These are phyloP conservation scores for Phytophthora pistaciae DNA, from an alignment of 352 stramenopile genomes.

Conservation along the genomic window DNA sequence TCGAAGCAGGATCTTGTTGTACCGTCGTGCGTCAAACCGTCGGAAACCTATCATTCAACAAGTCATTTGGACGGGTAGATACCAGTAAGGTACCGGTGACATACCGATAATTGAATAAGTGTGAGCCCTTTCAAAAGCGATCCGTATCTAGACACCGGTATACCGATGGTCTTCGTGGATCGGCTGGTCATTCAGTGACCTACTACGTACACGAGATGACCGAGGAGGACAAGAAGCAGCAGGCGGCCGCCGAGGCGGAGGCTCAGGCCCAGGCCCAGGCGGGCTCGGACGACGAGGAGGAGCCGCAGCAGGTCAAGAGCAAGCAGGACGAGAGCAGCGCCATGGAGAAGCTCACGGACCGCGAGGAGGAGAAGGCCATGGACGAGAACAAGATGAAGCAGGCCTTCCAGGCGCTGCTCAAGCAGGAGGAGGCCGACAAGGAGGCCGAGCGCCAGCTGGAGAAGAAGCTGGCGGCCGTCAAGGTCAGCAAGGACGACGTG, in stretches of 20 bases:
- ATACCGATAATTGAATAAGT: background rate
- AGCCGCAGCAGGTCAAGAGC: constrained; percentile 74
- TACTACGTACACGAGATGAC: background rate
- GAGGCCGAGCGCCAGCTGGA: constrained; percentile 80
- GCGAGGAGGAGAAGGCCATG: constrained; percentile 89
- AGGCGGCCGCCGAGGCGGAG: constrained; percentile 27
- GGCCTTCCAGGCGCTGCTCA: constrained; percentile 76
- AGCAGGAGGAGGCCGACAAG: constrained; percentile 88
- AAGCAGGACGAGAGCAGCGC: constrained; percentile 85
- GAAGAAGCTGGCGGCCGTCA: constrained; percentile 84
- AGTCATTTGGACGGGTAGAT: too few relatives aligned
- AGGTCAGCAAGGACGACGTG: constrained; percentile 86
- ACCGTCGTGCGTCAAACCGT: constrained; percentile 16
- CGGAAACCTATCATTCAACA: background rate
- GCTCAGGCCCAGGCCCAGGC: constrained; percentile 12
- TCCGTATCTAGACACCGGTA: background rate
- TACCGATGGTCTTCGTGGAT: constrained; percentile 3
- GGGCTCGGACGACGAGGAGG: constrained; percentile 69
- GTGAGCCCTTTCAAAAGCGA: background rate
- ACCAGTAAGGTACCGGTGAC: background rate
- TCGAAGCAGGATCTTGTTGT: constrained; percentile 32
- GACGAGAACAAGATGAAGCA: constrained; percentile 92
- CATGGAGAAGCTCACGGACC: constrained; percentile 88
- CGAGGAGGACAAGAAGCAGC: constrained; percentile 49
- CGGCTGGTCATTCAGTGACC: constrained; percentile 18